These are phyloP conservation scores for Malus fusca DNA, from an alignment of 306 rosid species.

Conservation along the genomic window DNA sequence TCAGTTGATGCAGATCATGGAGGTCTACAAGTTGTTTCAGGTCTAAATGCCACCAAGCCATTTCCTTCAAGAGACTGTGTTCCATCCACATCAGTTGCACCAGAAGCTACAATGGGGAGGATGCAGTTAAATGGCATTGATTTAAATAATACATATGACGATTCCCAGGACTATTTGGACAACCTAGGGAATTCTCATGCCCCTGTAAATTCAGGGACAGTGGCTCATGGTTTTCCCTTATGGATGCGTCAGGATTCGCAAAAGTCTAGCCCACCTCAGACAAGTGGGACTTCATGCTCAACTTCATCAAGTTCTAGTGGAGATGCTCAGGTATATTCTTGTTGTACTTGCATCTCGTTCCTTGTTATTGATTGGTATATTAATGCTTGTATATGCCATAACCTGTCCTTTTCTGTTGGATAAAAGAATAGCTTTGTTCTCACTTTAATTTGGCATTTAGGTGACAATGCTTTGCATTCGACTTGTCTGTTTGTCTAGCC, in stretches of 20 bases:
- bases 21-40: slow-evolving; percentile 26
- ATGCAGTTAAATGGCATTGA: slow-evolving; percentile 41
- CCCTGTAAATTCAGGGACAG: slow-evolving; percentile 24
- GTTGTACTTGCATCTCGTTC: slow-evolving; percentile 10
- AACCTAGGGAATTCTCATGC: slow-evolving; percentile 25
- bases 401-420: not conserved
- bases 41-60: slow-evolving; percentile 18
- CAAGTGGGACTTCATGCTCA: slow-evolving; percentile 61
- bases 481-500: not conserved
- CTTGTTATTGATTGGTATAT: not conserved
- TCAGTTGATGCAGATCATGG: slow-evolving; percentile 23
- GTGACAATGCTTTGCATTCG: not conserved
- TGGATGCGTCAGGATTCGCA: slow-evolving; percentile 31
- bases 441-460: not conserved
- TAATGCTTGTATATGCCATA: slow-evolving; percentile 1
- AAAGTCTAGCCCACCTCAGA: slow-evolving; percentile 59
- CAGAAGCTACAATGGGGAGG: slow-evolving; percentile 25
- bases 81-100: slow-evolving; percentile 23
- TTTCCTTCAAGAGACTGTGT: slow-evolving; percentile 18
- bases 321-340: slow-evolving; percentile 57
- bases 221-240: slow-evolving; percentile 27
- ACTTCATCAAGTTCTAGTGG: slow-evolving; percentile 66
- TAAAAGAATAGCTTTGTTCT: not conserved
- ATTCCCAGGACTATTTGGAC: slow-evolving; percentile 33
- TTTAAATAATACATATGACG: slow-evolving; percentile 47